These are phyloP conservation scores for Cryphonectria radicalis DNA, from an alignment of 2,329 filamentous ascomycete genomes.

Conservation along the genomic window DNA sequence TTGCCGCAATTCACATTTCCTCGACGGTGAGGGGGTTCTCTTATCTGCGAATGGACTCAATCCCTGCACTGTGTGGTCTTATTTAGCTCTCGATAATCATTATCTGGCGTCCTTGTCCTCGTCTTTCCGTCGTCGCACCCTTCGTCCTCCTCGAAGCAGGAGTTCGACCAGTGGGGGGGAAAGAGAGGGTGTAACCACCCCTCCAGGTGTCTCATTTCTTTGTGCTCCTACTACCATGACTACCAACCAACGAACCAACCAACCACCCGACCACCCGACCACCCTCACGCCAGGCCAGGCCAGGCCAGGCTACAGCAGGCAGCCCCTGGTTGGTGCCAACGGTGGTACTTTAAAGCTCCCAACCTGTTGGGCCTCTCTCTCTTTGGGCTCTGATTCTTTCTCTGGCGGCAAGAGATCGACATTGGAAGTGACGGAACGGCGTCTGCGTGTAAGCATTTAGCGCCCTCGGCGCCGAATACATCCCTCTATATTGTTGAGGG, in stretches of 20 bases:
- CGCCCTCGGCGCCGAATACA: neutral
- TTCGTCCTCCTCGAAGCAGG: too few species aligned
- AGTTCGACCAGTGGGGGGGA: too few species aligned
- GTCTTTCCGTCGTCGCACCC: neutral
- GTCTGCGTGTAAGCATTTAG: constrained; percentile 17
- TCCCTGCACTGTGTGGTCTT: neutral
- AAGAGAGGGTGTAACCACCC: too few species aligned
- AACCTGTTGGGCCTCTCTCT: neutral
- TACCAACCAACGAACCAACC: neutral
- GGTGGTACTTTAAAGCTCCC: neutral
- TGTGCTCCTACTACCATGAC: neutral
- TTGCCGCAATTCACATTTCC: too few species aligned
- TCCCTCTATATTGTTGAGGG: neutral
- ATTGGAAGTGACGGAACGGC: neutral
- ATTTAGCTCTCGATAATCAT: neutral
- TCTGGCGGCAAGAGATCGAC: neutral
- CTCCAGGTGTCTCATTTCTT: neutral
- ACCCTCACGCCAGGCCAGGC: neutral
- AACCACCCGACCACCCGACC: too few species aligned
- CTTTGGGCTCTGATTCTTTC: neutral
- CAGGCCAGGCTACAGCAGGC: neutral
- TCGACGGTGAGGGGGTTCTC: neutral
- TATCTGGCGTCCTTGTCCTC: neutral
- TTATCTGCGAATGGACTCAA: neutral
- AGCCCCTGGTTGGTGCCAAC: neutral